phyloP scores from a whole-genome alignment of 2,329 filamentous ascomycete species.

The Colletotrichum plurivorum region DNA sequence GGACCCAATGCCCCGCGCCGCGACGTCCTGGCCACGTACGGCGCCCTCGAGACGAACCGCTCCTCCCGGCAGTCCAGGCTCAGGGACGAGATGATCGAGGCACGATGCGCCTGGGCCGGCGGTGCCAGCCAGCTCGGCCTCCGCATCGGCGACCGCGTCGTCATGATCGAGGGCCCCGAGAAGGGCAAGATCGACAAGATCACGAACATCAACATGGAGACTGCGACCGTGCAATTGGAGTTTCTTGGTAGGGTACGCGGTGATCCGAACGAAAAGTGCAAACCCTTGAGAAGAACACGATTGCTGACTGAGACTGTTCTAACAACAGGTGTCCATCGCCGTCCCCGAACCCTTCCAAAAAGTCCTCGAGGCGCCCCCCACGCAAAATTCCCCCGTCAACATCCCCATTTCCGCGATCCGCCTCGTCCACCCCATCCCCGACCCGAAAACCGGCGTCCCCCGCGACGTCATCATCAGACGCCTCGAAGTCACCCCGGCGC shows the following conservation, averaged over 20 bases:
- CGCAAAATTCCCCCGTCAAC: conserved; percentile 67
- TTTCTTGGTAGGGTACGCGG: conserved; percentile 74
- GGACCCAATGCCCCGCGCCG: conserved; percentile 84
- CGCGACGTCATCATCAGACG: conserved; percentile 85
- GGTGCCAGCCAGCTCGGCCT: conserved; percentile 72
- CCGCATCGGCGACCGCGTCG: conserved; percentile 85
- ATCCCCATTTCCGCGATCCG: conserved; percentile 81
- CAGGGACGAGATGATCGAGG: conserved; percentile 53
- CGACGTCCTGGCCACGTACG: conserved; percentile 77
- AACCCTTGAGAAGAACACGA: no score
- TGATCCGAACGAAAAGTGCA: no score
- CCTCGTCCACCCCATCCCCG: conserved; percentile 82
- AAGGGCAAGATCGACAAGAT: conserved; percentile 89
- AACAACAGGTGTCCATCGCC: conserved; percentile 53
- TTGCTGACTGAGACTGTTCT: background rate
- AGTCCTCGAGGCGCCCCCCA: conserved; percentile 52
- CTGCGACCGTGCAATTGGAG: conserved; percentile 73
- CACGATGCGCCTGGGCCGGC: conserved; percentile 69
- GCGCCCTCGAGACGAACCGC: conserved; percentile 55
- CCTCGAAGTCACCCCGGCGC: conserved; percentile 55
- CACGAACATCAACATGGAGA: conserved; percentile 64
- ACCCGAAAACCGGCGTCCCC: conserved; percentile 73
- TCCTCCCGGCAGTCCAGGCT: conserved; percentile 52
- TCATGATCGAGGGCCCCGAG: conserved; percentile 82
- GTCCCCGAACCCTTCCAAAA: conserved; percentile 55